Conservation (phyloP, 2,329 filamentous ascomycete genomes). For the Gaeumannomyces tritici region DNA sequence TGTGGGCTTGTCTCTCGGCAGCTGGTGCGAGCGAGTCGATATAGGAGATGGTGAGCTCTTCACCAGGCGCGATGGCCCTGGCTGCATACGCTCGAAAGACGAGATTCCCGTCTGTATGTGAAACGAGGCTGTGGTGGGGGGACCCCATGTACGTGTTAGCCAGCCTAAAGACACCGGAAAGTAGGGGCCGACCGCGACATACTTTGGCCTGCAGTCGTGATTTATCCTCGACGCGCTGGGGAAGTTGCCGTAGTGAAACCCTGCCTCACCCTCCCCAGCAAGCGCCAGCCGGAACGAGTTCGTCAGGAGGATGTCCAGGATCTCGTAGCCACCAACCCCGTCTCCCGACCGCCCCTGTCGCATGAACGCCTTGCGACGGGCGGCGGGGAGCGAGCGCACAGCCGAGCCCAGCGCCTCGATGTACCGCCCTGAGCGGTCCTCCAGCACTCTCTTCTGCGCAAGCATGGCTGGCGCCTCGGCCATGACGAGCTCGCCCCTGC, state of each 20-base stretch:
- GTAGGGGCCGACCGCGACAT: conserved; percentile 6
- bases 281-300: conserved; percentile 26
- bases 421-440: conserved; percentile 16
- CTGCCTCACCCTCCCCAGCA: conserved; percentile 10
- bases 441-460: conserved; percentile 14
- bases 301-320: conserved; percentile 20
- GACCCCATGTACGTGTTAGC: neutral
- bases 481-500: conserved; percentile 24
- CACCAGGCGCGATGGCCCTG: conserved; percentile 21
- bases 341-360: conserved; percentile 15
- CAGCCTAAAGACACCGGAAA: neutral
- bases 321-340: conserved; percentile 15
- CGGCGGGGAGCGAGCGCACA: conserved; percentile 15
- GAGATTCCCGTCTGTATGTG: conserved; percentile 21
- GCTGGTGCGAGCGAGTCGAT: conserved; percentile 17
- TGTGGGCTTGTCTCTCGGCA: conserved; percentile 18
- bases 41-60: conserved; percentile 27
- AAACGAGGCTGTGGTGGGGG: conserved; percentile 16
- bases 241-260: conserved; percentile 21
- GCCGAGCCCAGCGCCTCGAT: conserved; percentile 14
- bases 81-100: conserved; percentile 25
- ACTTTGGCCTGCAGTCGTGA: conserved; percentile 31
- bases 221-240: conserved; percentile 25
- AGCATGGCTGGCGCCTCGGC: conserved; percentile 19
- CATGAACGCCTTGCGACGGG: conserved; percentile 15